A percentile compares a stretch with the other conserved stretches of the same genome.
phyloP scores from a whole-genome alignment of 2,329 filamentous ascomycete genomes.

The Penicillium sp. region DNA sequence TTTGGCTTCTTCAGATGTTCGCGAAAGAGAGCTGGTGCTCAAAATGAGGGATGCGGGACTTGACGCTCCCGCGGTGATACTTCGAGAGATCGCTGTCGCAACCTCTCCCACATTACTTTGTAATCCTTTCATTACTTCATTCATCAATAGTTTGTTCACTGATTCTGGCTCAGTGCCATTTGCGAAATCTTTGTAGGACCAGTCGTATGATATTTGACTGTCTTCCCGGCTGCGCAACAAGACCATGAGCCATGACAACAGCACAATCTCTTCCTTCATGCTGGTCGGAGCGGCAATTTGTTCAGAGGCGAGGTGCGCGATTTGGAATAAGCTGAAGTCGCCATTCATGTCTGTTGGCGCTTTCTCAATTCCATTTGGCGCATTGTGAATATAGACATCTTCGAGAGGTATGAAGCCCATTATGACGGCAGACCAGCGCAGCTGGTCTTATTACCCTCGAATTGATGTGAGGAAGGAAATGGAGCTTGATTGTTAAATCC shows the following conservation, averaged over 20 bases:
- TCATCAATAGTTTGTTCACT: conserved; percentile 27
- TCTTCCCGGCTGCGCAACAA: conserved; percentile 46
- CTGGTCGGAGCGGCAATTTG: conserved; percentile 30
- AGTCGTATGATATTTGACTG: conserved; percentile 39
- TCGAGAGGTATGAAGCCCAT: conserved; percentile 19
- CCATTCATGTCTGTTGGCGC: conserved; percentile 2
- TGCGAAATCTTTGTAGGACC: conserved; percentile 32
- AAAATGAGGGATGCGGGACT: conserved; percentile 19
- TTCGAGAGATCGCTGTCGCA: conserved; percentile 26
- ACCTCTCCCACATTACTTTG: conserved; percentile 31
- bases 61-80: conserved; percentile 18
- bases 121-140: conserved; percentile 35
- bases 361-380: conserved; percentile 3
- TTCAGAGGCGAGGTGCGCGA: conserved; percentile 29
- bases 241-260: conserved; percentile 48
- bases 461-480: conserved; percentile 5
- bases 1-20: conserved; percentile 15
- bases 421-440: conserved; percentile 9
- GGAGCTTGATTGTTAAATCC: conserved; percentile 4
- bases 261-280: conserved; percentile 43
- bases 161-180: conserved; percentile 17
- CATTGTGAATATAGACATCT: conserved; percentile 3
- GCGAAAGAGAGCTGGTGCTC: conserved; percentile 24
- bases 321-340: conserved; percentile 26
- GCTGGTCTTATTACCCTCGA: conserved; percentile 6